Evolutionary conservation across 164 flowering plant species (phyloP).

Genomic region (Aristolochia californica): DNA sequence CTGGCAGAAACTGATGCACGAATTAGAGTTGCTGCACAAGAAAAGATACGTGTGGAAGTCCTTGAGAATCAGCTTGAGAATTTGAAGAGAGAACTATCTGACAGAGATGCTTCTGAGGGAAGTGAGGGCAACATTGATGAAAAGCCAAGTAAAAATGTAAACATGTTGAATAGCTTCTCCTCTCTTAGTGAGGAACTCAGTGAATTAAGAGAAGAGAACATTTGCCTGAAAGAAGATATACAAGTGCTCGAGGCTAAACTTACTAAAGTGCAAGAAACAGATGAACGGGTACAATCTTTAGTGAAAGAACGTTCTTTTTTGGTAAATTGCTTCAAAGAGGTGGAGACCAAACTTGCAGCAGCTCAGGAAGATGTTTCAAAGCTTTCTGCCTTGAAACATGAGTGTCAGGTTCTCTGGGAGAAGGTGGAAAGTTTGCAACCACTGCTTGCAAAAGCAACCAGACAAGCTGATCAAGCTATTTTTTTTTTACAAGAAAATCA

Average conservation of each 20-base stretch:
- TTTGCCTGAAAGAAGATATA: conserved; percentile 49
- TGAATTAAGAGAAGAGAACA: conserved; percentile 51
- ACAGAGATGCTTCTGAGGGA: conserved; percentile 23
- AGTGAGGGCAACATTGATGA: conserved; percentile 12
- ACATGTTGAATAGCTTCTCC: conserved; percentile 12
- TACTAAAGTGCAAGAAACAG: conserved; percentile 36
- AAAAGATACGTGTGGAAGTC: conserved; percentile 64
- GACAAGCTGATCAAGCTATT: conserved; percentile 81
- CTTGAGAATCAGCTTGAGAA: conserved; percentile 65
- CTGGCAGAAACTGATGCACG: conserved; percentile 88
- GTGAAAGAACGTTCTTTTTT: conserved; percentile 53
- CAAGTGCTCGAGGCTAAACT: conserved; percentile 42
- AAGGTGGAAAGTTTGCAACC: conserved; percentile 64
- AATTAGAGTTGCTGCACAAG: conserved; percentile 73
- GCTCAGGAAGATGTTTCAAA: conserved; percentile 68
- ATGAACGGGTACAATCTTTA: conserved; percentile 46
- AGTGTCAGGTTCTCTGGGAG: conserved; percentile 48
- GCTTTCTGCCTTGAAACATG: conserved; percentile 46
- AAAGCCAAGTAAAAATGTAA: conserved; percentile 9
- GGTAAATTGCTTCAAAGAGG: conserved; percentile 48
- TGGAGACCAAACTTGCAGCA: conserved; percentile 46
- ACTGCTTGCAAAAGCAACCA: conserved; percentile 61
- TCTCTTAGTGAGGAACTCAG: conserved; percentile 52
- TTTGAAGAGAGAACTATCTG: conserved; percentile 40
- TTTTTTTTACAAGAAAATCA: conserved; percentile 62